Evolutionary conservation across 2,329 filamentous ascomycete genomes (phyloP).

Genomic region (Xylaria sp.): DNA sequence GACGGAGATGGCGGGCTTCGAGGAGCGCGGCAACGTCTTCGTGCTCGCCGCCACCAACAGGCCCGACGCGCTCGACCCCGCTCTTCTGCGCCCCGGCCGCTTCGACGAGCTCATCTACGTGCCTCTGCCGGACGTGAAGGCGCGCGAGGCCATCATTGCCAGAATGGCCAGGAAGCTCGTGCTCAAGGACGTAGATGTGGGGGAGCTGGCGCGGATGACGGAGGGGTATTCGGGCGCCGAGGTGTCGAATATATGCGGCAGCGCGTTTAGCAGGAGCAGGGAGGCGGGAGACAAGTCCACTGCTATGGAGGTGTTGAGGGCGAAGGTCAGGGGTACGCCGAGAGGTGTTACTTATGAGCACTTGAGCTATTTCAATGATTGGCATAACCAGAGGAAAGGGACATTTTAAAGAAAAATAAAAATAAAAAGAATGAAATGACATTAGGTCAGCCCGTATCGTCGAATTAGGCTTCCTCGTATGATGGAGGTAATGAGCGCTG

Average conservation of each 20-base stretch:
- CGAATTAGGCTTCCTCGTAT: too few relatives aligned
- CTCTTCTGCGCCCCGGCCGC: slow-evolving; percentile 84
- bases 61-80: slow-evolving; percentile 85
- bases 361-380: slow-evolving; percentile 35
- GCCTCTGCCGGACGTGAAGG: slow-evolving; percentile 77
- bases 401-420: slow-evolving; percentile 14
- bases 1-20: slow-evolving; percentile 96
- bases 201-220: slow-evolving; percentile 69
- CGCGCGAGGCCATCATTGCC: slow-evolving; percentile 78
- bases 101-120: slow-evolving; percentile 90
- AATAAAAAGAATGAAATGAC: slow-evolving; percentile 11
- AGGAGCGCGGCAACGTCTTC: slow-evolving; percentile 82
- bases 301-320: slow-evolving; percentile 36
- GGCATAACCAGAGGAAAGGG: slow-evolving; percentile 36
- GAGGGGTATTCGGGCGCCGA: slow-evolving; percentile 90
- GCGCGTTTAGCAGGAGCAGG: slow-evolving; percentile 53
- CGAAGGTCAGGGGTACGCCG: slow-evolving; percentile 34
- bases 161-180: slow-evolving; percentile 72
- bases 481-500: too few relatives aligned
- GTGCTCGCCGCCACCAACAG: slow-evolving; percentile 93
- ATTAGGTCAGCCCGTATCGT: too few relatives aligned
- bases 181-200: slow-evolving; percentile 73
- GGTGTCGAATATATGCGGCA: slow-evolving; percentile 66
- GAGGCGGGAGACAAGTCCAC: slow-evolving; percentile 20
- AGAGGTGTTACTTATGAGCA: slow-evolving; percentile 33